phyloP scores from a whole-genome alignment of 345 rosid genomes.

The Hibiscus syriacus region DNA sequence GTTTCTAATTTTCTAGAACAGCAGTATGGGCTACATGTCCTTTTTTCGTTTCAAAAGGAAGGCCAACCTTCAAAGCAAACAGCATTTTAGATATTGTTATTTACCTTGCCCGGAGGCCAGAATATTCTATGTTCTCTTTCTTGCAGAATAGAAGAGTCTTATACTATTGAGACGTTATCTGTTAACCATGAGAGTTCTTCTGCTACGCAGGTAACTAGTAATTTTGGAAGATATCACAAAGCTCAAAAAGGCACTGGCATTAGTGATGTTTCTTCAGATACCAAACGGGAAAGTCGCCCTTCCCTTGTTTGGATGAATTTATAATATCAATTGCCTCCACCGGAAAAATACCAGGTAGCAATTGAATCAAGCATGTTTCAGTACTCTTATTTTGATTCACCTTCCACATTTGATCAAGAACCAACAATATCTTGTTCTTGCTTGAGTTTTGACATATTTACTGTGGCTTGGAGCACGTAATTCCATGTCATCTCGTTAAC shows the following conservation, averaged over 20 bases:
- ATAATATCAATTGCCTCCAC: slow-evolving; percentile 60
- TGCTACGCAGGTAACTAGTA: slow-evolving; percentile 42
- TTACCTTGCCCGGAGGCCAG: background rate
- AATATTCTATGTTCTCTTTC: background rate
- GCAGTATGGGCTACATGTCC: slow-evolving; percentile 93
- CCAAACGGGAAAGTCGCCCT: slow-evolving; percentile 67
- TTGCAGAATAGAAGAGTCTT: background rate
- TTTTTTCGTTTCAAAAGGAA: background rate
- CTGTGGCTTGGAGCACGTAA: background rate
- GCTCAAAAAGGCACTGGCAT: slow-evolving; percentile 28
- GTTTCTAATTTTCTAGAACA: slow-evolving; percentile 35
- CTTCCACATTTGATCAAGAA: background rate
- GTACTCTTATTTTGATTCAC: background rate
- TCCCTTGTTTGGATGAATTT: slow-evolving; percentile 72
- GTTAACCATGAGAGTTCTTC: slow-evolving; percentile 7
- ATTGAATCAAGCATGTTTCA: slow-evolving; percentile 4
- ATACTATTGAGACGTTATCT: background rate
- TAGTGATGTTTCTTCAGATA: slow-evolving; percentile 34
- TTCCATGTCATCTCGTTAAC: background rate
- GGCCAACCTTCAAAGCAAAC: background rate
- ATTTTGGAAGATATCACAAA: slow-evolving; percentile 21
- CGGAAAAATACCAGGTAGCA: slow-evolving; percentile 61
- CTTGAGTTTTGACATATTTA: background rate
- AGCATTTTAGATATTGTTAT: background rate
- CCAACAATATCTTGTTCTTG: background rate